phyloP scores from a whole-genome alignment of 2,329 filamentous ascomycete genomes.

The Talaromyces sp. region DNA sequence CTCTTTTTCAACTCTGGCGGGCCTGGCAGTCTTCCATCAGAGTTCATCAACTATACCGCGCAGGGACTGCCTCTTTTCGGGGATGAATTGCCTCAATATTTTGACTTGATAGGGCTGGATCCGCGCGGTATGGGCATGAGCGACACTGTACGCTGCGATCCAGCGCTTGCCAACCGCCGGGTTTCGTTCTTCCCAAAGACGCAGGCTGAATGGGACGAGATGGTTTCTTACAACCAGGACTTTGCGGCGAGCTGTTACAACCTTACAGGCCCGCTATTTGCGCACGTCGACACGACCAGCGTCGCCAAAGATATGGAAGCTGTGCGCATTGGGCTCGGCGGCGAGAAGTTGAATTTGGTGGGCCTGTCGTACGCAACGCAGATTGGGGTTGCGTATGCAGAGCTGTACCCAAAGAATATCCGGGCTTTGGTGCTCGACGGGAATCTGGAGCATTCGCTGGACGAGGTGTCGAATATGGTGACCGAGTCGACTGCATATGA shows the following conservation, averaged over 20 bases:
- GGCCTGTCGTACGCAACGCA: constrained; percentile 45
- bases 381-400: constrained; percentile 40
- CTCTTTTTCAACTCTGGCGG: too few relatives aligned
- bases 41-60: too few relatives aligned
- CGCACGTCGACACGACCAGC: constrained; percentile 39
- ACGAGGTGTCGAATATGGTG: neutral
- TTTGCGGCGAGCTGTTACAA: constrained; percentile 37
- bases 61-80: neutral
- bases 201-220: neutral
- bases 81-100: neutral
- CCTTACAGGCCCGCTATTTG: constrained; percentile 34
- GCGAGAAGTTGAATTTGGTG: constrained; percentile 33
- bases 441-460: neutral
- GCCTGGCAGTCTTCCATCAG: too few relatives aligned
- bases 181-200: constrained; percentile 17
- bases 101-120: constrained; percentile 35
- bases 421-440: constrained; percentile 19
- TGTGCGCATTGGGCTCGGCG: constrained; percentile 28
- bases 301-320: constrained; percentile 32
- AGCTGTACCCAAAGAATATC: constrained; percentile 40
- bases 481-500: neutral
- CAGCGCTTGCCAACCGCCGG: constrained; percentile 30
- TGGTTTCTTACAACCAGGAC: constrained; percentile 11
- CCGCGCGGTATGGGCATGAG: constrained; percentile 42
- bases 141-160: constrained; percentile 35